A percentile compares a stretch with the other conserved stretches of the same genome.
Evolutionary conservation across 257 asterid genomes (phyloP).

Genomic region (Agastache rugosa): DNA sequence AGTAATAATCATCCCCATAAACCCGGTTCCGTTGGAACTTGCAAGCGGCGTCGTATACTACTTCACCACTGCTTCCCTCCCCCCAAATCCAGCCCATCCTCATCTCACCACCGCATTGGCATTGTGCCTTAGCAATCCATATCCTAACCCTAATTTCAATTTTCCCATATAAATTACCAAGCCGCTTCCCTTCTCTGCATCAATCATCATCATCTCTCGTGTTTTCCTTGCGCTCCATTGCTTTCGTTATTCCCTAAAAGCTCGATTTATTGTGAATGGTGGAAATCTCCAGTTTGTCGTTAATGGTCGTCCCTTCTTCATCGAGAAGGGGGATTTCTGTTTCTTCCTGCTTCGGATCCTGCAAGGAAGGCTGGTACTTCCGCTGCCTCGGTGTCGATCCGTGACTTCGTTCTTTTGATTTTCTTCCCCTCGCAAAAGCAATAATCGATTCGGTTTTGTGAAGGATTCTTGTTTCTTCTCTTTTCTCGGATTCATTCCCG

Average conservation of each 20-base stretch:
- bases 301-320: constrained; percentile 70
- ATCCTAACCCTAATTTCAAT: background rate
- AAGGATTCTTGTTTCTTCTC: background rate
- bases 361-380: constrained; percentile 87
- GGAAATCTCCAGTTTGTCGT: constrained; percentile 48
- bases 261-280: constrained; percentile 63
- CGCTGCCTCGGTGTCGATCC: constrained; percentile 94
- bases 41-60: constrained; percentile 8
- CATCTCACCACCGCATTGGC: constrained; percentile 13
- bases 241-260: background rate
- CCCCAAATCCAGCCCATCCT: constrained; percentile 16
- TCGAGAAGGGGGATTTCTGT: constrained; percentile 69
- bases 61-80: background rate
- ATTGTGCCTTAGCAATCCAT: background rate
- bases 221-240: background rate
- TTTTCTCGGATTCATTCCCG: constrained; percentile 13
- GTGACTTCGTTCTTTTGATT: constrained; percentile 33
- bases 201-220: background rate
- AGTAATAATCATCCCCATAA: background rate
- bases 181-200: background rate
- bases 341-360: constrained; percentile 64
- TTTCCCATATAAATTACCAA: background rate
- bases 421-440: background rate
- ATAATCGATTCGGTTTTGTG: background rate
- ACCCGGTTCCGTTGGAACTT: background rate